Evolutionary conservation across 2,329 filamentous ascomycete genomes (phyloP), one percentile per base, ranked within the genome.

Genomic region (Ophiostoma quercus): DNA sequence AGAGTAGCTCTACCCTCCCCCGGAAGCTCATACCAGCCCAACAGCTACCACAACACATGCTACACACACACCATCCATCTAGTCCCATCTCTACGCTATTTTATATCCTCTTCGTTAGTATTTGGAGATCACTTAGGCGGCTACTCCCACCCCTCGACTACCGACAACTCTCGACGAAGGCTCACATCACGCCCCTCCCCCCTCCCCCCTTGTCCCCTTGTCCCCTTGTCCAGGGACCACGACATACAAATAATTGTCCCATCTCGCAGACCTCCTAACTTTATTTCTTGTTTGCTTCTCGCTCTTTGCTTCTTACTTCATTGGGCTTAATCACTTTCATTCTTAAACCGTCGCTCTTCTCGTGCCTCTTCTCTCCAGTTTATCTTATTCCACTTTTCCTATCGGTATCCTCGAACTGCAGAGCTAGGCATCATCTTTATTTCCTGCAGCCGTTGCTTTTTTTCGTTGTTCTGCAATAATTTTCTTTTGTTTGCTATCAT

Each of bases 201-300:
- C 34, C n/a, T 22, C 63, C 29, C 60, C 12, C 39, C 39, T 39
- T 41, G 39, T 41, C 39, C 12, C 39, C 39, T 39, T 41, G 39
- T 41, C 39, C 39, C 12, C 39, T 41, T 41, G 39, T 65, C 32
- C 25, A 37, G 66, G 39, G 51, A 67, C 71, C 47, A 69, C 67
- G 60, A 69, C 65, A 68, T 54, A 54, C 22, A 66, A 68, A 70
- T 71, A 69, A 57, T 39, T 14, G 25, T 71, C 66, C 68, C 70
- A 68, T 68, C 62, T 70, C 60, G n/a, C 67, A 68, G 34, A 60
- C n/a, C 39, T 69, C 66, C 54, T 37, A 66, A n/a, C 34, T 47
- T 68, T 43, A 39, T 62, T 34, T 66, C 19, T 11, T 57, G 51
- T 29, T 32, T 63, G 51, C 51, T 14, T 57, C 22, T n/a, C 65